Evolutionary conservation across 2,329 filamentous ascomycete genomes (phyloP), one percentile per base, ranked within the genome.

Genomic region (Cytospora paraplurivora): DNA sequence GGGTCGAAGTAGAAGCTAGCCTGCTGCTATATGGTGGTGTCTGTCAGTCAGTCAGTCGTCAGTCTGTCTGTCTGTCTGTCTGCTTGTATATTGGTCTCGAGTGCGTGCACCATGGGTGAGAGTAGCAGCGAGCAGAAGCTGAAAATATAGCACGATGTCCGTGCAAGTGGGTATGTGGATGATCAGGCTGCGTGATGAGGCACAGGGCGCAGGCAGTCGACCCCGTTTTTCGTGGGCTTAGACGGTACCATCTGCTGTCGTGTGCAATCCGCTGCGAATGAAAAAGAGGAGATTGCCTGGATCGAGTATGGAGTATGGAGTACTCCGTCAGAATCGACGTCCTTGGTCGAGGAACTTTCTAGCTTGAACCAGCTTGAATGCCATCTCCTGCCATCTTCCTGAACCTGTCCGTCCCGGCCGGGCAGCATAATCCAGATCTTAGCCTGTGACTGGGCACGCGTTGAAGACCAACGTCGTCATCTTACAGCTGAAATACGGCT

Each of bases 391-490:
- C n/a, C 41, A 47, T 27, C 27, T 33, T n/a, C 19, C 44, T 32
- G 38, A 32, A 17, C 33, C 27, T 52, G 12, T 5, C 13, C 47
- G 6, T 6, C 21, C 38, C 37, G 35, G 11, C 38, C 21, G 44
- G 56, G 41, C 51, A 34, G 56, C 33, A 27, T 21, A 33, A 41
- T 8, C 8, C 19, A 50, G 19, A 59, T 53, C 57, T 59, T 44
- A 2, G 47, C 49, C 41, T 51, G 56, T 52, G 35, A 52, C 56
- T 56, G 56, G 41, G 41, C 62, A 59, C 13, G 37, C 37, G 32
- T 35, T 56, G 15, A 12, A 41, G 27, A 56, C 15, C 56, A 50
- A 56, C 53, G 62, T 64, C 62, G 62, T 64, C 62, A 64, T 64
- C 62, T 51, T 57, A 64, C 58, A 64, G 47, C 56, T 44, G 38